A percentile compares a stretch with the other conserved stretches of the same genome.
phyloP scores from a whole-genome alignment of 345 rosid species.

The Eucalyptus sp. region DNA sequence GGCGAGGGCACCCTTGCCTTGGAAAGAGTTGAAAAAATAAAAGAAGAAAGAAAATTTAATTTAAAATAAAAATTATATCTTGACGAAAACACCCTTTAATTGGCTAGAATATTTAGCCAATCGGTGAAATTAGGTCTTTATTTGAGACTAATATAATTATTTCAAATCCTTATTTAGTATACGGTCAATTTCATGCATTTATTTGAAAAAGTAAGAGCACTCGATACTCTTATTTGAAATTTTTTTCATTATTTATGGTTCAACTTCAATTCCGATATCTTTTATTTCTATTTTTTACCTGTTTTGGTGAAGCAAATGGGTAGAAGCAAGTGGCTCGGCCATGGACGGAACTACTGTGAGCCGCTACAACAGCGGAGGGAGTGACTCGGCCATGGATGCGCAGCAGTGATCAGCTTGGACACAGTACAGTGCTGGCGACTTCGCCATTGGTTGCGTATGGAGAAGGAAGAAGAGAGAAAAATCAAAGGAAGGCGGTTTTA shows the following conservation, averaged over 20 bases:
- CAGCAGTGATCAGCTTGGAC: not conserved
- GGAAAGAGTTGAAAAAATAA: no score
- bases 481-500: not conserved
- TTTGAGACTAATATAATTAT: no score
- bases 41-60: no score
- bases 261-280: not conserved
- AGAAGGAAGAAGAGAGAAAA: not conserved
- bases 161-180: no score
- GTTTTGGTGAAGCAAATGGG: not conserved
- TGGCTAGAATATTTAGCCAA: no score
- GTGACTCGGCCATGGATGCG: not conserved
- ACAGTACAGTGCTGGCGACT: not conserved
- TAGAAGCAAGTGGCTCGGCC: not conserved
- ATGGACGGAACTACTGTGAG: not conserved
- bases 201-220: no score
- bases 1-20: no score
- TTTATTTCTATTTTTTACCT: not conserved
- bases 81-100: no score
- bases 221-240: rapidly evolving
- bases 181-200: no score
- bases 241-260: not conserved
- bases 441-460: not conserved
- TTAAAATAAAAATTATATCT: no score
- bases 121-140: no score
- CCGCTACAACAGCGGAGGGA: no score